Evolutionary conservation across 2,329 filamentous ascomycete species (phyloP), one percentile per base, ranked within the genome.

Genomic region (Intubia oerlemansii): DNA sequence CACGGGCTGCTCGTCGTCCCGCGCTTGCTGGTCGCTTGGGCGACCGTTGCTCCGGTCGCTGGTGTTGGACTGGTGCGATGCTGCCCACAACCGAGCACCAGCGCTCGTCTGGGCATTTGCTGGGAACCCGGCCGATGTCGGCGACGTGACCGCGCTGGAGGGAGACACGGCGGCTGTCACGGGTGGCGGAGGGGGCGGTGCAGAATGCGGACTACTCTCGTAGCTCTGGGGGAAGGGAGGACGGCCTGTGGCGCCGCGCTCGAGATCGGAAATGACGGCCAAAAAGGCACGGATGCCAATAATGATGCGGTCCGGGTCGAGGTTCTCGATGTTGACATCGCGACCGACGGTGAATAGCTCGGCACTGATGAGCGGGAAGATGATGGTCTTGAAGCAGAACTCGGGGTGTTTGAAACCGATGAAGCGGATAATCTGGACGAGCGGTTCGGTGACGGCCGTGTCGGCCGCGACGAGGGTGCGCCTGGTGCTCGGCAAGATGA

Each of bases 251-350:
- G 84, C 75, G 16, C 75, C 74, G 37, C 76, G 85, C 48, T 98
- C 88, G 16, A 95, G 57, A 46, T 98, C 88, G 1, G 77, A 66
- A 68, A 98, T 85, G 39, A 95, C 81, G 18, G 77, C 79, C 17
- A 98, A 59, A 45, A 95, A 98, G 4, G 88, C 79, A 36, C 82
- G 69, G 36, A 98, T 98, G 3, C 84, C 88, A 40, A 98, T 78
- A n/a, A 95, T 85, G 53, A 93, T 91, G 41, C 80, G 76, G 44
- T 98, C 90, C 1, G 90, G 88, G 36, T 98, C 88, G 36, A 98
- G 62, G 43, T 90, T 80, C 44, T 95, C 88, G 17, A 93, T 77
- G 44, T 70, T 82, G 24, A 88, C 54, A 25, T 92, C 79, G 41
- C 73, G 62, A 37, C 79, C 57, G 12, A 71, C 67, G 17, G 66